A percentile compares a stretch with the other conserved stretches of the same genome.
phyloP scores from a whole-genome alignment of 2,329 filamentous ascomycete species.

The Trichoderma koningiopsis region DNA sequence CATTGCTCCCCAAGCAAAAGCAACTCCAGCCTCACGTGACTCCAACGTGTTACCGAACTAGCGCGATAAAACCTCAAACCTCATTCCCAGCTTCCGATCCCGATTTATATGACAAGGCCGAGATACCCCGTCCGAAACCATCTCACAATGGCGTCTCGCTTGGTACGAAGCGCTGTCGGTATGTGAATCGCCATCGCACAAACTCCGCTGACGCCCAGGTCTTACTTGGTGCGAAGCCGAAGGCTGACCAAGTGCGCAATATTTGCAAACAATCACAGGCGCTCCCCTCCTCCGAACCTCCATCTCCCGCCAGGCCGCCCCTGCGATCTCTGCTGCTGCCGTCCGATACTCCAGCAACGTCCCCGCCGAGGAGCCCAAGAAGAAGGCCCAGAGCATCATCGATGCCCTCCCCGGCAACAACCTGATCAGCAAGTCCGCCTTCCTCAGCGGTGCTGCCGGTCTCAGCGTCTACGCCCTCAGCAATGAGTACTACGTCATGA shows the following conservation, averaged over 20 bases:
- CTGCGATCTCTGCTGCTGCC: slow-evolving; percentile 70
- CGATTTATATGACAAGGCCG: slow-evolving; percentile 45
- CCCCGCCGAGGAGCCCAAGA: slow-evolving; percentile 86
- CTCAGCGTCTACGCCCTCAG: slow-evolving; percentile 92
- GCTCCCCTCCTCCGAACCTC: slow-evolving; percentile 87
- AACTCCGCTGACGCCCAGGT: slow-evolving; percentile 24
- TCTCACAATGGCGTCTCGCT: slow-evolving; percentile 93
- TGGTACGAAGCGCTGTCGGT: slow-evolving; percentile 95
- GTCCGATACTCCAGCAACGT: slow-evolving; percentile 74
- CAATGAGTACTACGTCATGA: slow-evolving; percentile 99
- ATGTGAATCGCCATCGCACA: slow-evolving; percentile 48
- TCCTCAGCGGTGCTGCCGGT: slow-evolving; percentile 90
- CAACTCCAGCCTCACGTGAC: slow-evolving; percentile 41
- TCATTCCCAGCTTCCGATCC: slow-evolving; percentile 48
- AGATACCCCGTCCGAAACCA: slow-evolving; percentile 58
- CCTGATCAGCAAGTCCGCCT: slow-evolving; percentile 92
- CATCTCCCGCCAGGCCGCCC: slow-evolving; percentile 72
- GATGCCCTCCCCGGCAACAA: slow-evolving; percentile 91
- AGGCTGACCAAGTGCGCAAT: slow-evolving; percentile 29
- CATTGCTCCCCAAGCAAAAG: neutral
- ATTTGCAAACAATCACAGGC: slow-evolving; percentile 57
- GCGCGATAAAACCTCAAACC: slow-evolving; percentile 55
- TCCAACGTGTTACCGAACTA: slow-evolving; percentile 43
- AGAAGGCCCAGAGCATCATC: slow-evolving; percentile 94
- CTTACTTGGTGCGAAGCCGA: slow-evolving; percentile 35